Conservation (phyloP, 257 asterid species). For the Primulina huaijiensis region DNA sequence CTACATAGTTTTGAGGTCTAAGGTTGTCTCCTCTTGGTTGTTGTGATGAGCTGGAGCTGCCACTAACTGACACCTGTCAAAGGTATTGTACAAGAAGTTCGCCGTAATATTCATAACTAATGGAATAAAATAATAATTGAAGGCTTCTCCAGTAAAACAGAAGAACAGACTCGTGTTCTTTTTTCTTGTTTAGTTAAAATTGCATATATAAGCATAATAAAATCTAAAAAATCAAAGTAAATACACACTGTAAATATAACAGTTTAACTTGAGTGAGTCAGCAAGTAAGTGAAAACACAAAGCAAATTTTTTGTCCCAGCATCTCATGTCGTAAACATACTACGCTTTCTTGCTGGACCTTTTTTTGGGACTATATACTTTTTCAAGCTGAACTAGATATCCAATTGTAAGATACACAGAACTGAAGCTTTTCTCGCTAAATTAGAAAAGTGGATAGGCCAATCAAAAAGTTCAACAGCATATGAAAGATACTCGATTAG, state of each 20-base stretch:
- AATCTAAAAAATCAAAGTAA: conserved; percentile 6
- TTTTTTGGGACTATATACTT: neutral
- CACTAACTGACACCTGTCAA: conserved; percentile 36
- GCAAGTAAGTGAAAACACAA: neutral
- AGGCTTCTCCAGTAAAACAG: conserved; percentile 12
- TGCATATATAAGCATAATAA: neutral
- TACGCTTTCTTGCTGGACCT: neutral
- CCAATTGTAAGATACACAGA: neutral
- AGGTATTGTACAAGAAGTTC: conserved; percentile 24
- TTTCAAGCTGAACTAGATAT: neutral
- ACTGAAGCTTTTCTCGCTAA: neutral
- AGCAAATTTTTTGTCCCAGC: neutral
- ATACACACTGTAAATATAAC: neutral
- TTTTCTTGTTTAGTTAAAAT: neutral
- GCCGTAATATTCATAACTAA: neutral
- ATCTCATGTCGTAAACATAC: neutral
- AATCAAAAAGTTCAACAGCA: neutral
- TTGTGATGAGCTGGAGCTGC: conserved; percentile 30
- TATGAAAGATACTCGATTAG: neutral
- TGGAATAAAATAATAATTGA: neutral
- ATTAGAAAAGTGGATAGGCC: neutral
- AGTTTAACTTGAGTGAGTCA: neutral
- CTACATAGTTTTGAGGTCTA: conserved; percentile 26
- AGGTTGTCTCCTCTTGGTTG: conserved; percentile 18
- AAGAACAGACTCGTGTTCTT: neutral